Base-by-base conservation (phyloP, 2,329 filamentous ascomycete species). In the Botrytis tulipae region DNA sequence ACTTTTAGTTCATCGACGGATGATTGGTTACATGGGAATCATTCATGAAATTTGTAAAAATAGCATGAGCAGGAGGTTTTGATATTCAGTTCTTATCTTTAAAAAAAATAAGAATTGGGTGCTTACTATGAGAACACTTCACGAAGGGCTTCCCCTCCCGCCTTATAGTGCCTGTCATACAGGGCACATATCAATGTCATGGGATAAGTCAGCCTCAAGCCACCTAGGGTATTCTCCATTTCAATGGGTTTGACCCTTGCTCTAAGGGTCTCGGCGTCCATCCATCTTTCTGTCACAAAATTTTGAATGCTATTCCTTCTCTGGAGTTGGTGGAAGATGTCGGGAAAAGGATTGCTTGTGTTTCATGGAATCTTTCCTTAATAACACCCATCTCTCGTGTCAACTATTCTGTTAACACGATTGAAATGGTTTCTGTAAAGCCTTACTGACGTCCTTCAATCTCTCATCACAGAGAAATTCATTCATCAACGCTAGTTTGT, bases 191-290 rank as follows among this genome's bases (percentile, higher is more conserved):
- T 18, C 35, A 46, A 46, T 48, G 9, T 18, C 35, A 46, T 42
- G 35, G 2, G 32, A 51, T 25, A 48, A 46, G 40, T 73, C 71
- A 73, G 71, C 71, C 63, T 16, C 35, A 35, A 61, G 48, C 70
- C 62, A 68, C 44, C 14, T 22, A 16, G 14, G 29, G n/a, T 46
- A 9, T 57, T 40, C 16, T 6, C 14, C 29, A 35, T 72, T 29
- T 42, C 16, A 16, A 67, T 66, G 14, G 25, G 25, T 37, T 51
- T 37, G 20, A 25, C 44, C 37, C 70, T 46, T 72, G 46, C 70
- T 42, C 44, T 18, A n/a, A n/a, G 9, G 40, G 16, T n/a, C 69
- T 71, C 25, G 59, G 61, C 70, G 20, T 73, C 57, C 63, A 51
- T 46, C 40, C 40, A 42, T 18, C 14, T 42, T 42, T 42, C 14